Evolutionary conservation across 2,329 filamentous ascomycete genomes (phyloP).

Genomic region (Didymellaceae sp.): DNA sequence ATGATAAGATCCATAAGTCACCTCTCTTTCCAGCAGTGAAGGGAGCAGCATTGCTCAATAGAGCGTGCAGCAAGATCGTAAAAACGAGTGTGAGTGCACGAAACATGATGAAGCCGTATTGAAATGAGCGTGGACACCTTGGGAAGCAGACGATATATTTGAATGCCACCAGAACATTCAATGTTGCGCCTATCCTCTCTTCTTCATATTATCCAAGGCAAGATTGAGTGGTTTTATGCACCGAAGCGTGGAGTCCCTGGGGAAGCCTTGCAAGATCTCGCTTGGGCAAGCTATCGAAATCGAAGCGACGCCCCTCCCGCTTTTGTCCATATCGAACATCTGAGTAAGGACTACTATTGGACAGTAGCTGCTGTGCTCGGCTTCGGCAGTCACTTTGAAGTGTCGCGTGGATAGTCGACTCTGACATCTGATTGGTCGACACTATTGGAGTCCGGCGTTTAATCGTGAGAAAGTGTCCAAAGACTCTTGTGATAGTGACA

Average conservation of each 20-base stretch:
- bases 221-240: no score
- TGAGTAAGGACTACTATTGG: slow-evolving; percentile 16
- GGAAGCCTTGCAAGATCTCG: no score
- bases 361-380: slow-evolving; percentile 11
- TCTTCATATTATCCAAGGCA: no score
- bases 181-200: no score
- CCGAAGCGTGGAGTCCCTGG: no score
- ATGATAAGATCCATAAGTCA: not conserved
- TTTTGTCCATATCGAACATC: not conserved
- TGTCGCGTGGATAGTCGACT: slow-evolving; percentile 18
- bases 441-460: not conserved
- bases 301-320: not conserved
- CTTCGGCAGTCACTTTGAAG: slow-evolving; percentile 20
- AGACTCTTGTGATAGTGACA: not conserved
- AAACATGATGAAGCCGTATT: slow-evolving; percentile 13
- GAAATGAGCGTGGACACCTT: not conserved
- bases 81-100: slow-evolving; percentile 22
- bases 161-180: not conserved
- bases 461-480: not conserved
- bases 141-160: not conserved
- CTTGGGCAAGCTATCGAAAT: no score
- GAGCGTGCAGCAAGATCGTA: slow-evolving; percentile 14
- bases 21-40: slow-evolving; percentile 25
- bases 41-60: slow-evolving; percentile 27
- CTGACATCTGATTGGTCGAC: slow-evolving; percentile 22